Evolutionary conservation across 352 stramenopile species (phyloP).

Genomic region (Sclerospora graminicola): DNA sequence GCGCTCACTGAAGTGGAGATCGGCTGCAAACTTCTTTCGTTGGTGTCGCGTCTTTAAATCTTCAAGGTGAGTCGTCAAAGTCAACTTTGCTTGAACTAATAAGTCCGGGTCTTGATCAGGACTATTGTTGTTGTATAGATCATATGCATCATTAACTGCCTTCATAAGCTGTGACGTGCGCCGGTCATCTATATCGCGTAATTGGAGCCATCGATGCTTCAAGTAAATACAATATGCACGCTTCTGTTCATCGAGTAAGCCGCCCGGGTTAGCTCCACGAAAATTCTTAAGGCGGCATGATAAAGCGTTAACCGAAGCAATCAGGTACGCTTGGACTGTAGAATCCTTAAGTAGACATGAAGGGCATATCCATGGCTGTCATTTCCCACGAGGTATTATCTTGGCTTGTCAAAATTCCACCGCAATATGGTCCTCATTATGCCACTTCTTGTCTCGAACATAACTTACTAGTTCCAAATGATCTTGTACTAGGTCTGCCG

Average conservation of each 20-base stretch:
- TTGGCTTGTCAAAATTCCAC: constrained; percentile 2
- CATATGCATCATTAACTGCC: constrained; percentile 3
- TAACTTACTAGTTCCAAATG: constrained; percentile 2
- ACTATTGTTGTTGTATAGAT: background rate
- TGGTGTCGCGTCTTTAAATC: constrained; percentile 3
- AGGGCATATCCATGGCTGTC: constrained; percentile 1
- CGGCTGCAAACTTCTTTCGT: constrained; percentile 8
- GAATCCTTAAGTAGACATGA: constrained; percentile 1
- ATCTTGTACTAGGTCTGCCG: constrained; percentile 3
- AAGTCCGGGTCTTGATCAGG: background rate
- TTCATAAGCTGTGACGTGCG: background rate
- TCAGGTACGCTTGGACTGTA: background rate
- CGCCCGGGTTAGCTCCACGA: constrained; percentile 5
- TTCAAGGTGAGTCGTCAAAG: background rate
- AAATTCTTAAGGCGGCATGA: constrained; percentile 2
- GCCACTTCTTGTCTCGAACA: constrained; percentile 6
- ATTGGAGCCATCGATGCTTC: background rate
- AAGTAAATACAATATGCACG: constrained; percentile 8
- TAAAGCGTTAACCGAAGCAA: background rate
- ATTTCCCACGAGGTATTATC: background rate
- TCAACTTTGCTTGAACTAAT: background rate
- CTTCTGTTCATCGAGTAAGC: constrained; percentile 11
- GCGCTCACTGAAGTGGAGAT: constrained; percentile 6
- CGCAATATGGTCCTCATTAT: constrained; percentile 10
- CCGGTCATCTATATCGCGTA: background rate